These are phyloP conservation scores for Penicillium sp. DNA, from an alignment of 2,329 filamentous ascomycete species.

Conservation along the genomic window DNA sequence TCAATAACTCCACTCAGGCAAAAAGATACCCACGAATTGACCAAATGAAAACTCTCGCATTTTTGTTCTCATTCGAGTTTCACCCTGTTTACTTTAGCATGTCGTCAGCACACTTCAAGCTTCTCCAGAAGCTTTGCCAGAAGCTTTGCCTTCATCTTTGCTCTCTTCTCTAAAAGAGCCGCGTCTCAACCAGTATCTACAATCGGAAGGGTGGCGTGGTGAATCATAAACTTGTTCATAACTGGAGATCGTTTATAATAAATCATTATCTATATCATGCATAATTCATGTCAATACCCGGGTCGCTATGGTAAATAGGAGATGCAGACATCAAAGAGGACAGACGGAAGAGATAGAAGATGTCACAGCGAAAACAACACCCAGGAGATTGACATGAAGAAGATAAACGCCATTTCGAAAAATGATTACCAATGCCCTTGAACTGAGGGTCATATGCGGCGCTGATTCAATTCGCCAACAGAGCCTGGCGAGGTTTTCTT, in stretches of 20 bases:
- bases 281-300: constrained; percentile 7
- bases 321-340: constrained; percentile 1
- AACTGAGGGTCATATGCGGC: background rate
- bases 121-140: background rate
- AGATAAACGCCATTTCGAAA: background rate
- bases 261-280: constrained; percentile 18
- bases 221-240: background rate
- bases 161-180: background rate
- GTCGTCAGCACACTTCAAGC: background rate
- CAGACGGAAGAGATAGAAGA: constrained; percentile 1
- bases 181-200: background rate
- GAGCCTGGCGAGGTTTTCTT: background rate
- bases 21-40: constrained; percentile 20
- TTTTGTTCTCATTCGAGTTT: background rate
- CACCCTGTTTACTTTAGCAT: background rate
- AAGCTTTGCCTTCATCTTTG: background rate
- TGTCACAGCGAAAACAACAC: background rate
- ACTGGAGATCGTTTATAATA: background rate
- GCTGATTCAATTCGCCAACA: background rate
- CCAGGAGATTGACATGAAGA: background rate
- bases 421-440: background rate
- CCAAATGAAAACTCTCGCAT: background rate
- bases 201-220: background rate
- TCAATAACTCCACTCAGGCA: background rate
- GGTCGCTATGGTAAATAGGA: background rate